These are phyloP conservation scores for Russula foetens DNA, from an alignment of 768 basidiomycete species.

Conservation along the genomic window DNA sequence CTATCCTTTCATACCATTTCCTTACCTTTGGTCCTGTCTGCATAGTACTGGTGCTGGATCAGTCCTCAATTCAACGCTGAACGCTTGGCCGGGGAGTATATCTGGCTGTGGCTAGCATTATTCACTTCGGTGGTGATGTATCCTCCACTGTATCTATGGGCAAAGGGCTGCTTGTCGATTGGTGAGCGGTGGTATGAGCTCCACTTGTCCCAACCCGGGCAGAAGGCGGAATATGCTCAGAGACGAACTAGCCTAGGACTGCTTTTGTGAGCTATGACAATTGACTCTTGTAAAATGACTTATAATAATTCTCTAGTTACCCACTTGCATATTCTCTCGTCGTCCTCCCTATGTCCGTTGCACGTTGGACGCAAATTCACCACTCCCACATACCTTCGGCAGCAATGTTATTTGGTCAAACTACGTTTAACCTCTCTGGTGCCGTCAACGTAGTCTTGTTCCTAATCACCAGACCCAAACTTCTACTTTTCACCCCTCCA, in stretches of 20 bases:
- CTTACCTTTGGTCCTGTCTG: constrained; percentile 5
- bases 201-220: constrained; percentile 13
- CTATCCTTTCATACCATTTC: background rate
- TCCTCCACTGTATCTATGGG: constrained; percentile 32
- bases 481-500: constrained; percentile 25
- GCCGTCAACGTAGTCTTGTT: constrained; percentile 34
- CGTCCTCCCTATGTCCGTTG: constrained; percentile 34
- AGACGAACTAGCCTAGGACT: constrained; percentile 3
- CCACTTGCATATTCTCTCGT: constrained; percentile 33
- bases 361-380: constrained; percentile 33
- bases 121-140: constrained; percentile 29
- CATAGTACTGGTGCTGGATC: constrained; percentile 39
- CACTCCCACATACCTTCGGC: constrained; percentile 23
- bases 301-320: constrained; percentile 24
- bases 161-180: constrained; percentile 28
- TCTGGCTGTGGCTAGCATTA: constrained; percentile 39
- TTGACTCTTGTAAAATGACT: background rate
- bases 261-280: constrained; percentile 24
- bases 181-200: constrained; percentile 32
- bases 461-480: constrained; percentile 29
- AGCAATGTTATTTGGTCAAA: constrained; percentile 28
- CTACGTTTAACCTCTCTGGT: constrained; percentile 33
- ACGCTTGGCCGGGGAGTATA: constrained; percentile 35
- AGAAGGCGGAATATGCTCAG: background rate
- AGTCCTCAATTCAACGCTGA: constrained; percentile 25